Conservation (phyloP, 1,139 yeast genomes). For the Geotrichum europaeum region DNA sequence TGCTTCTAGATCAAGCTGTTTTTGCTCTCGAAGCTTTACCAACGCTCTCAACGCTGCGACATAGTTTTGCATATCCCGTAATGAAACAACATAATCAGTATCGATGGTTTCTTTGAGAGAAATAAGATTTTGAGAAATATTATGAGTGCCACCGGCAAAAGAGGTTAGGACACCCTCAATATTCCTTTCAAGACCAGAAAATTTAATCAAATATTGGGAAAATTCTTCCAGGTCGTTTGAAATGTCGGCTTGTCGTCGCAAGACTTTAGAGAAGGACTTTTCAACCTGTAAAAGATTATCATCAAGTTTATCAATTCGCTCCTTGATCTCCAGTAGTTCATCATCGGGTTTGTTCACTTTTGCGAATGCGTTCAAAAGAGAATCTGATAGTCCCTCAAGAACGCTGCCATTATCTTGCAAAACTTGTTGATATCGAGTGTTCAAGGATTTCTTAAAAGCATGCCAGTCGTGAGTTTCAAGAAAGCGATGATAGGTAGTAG, state of each 20-base stretch:
- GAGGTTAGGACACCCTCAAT: conserved; percentile 47
- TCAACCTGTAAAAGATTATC: conserved; percentile 78
- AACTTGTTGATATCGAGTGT: conserved; percentile 23
- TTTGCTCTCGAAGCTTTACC: conserved; percentile 81
- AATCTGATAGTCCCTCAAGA: conserved; percentile 70
- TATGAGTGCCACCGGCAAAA: conserved; percentile 50
- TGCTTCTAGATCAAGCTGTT: conserved; percentile 85
- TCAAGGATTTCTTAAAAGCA: conserved; percentile 57
- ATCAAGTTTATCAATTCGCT: conserved; percentile 73
- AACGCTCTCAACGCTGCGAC: conserved; percentile 68
- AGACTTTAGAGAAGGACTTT: conserved; percentile 64
- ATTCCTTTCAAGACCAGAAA: conserved; percentile 50
- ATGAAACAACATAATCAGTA: conserved; percentile 71
- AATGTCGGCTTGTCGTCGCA: conserved; percentile 67
- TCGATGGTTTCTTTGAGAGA: conserved; percentile 61
- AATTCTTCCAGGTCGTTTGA: conserved; percentile 68
- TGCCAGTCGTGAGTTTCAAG: conserved; percentile 81
- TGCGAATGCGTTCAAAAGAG: conserved; percentile 85
- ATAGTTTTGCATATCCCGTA: conserved; percentile 85
- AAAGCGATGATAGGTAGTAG: conserved; percentile 69
- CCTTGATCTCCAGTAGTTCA: conserved; percentile 79
- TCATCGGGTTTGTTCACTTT: conserved; percentile 68
- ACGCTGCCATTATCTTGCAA: conserved; percentile 30
- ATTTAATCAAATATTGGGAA: conserved; percentile 59
- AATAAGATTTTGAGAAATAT: conserved; percentile 43